Base-by-base conservation (phyloP, 192 early-diverging fungal genomes). In the Linnemannia exigua region DNA sequence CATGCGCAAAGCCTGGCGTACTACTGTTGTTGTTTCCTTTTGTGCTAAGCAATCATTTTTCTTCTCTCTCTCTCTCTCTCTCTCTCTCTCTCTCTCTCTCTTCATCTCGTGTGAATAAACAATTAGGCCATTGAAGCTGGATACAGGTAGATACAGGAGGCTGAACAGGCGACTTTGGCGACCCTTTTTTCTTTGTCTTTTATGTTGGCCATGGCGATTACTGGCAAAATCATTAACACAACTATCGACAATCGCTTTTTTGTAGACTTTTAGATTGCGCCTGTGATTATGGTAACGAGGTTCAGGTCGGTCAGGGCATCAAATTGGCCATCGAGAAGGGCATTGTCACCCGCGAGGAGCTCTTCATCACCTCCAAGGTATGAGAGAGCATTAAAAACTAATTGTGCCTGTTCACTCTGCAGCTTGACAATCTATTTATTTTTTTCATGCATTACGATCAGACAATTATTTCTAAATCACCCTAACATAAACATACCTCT, bases 271-370 rank as follows among this genome's bases (percentile, higher is more conserved):
- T 81, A 38, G 92, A 95, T 81, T 87, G 89, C 63, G 94, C 94
- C 38, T 82, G 88, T 67, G 89, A 89, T 67, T 95, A 95, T 81
- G 92, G 90, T 31, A 95, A 92, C 50, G 93, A 95, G 69, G 83
- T 87, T 33, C 90, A 94, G 73, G 91, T 94, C n/a, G 93, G 93
- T 48, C 75, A 84, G 38, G 93, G 91, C 69, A 84, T 93, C 69
- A 87, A 88, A 44, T 83, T 83, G 63, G 90, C 90, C 28, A 88
- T 93, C 67, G 76, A 81, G 31, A 86, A 82, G 20, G 90, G 89
- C 44, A 84, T 93, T 20, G 89, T 91, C 48, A 92, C 88, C 61
- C 90, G 94, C 47, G 87, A 90, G 46, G 82, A 88, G 70, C 82
- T 93, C 54, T 93, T 93, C 73, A 75, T 93, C 68, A 91, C 90